phyloP scores from a whole-genome alignment of 2,329 filamentous ascomycete species.

The Aspergillus oerlinghausenensis region DNA sequence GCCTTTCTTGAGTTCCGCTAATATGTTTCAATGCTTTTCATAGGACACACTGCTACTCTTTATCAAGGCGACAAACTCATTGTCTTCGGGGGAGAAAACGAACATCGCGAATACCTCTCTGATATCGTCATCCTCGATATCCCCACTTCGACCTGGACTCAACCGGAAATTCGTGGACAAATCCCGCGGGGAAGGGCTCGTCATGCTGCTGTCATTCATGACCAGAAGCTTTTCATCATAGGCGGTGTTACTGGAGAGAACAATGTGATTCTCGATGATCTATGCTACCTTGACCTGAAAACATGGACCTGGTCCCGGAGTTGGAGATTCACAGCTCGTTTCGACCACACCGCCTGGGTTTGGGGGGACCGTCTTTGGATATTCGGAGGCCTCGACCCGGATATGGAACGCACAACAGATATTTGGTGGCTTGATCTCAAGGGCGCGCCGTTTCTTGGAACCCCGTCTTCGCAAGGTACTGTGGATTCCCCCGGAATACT shows the following conservation, averaged over 20 bases:
- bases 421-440: constrained; percentile 97
- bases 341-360: constrained; percentile 92
- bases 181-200: constrained; percentile 85
- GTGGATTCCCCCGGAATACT: constrained; percentile 38
- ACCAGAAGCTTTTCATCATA: constrained; percentile 93
- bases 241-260: constrained; percentile 94
- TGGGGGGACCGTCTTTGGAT: constrained; percentile 94
- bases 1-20: constrained; percentile 7
- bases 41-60: constrained; percentile 89
- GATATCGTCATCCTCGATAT: constrained; percentile 96
- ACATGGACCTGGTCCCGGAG: constrained; percentile 96
- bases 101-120: constrained; percentile 90
- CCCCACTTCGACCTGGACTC: constrained; percentile 90
- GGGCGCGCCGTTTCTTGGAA: constrained; percentile 78
- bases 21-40: background rate
- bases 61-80: constrained; percentile 94
- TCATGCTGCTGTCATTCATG: constrained; percentile 89
- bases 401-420: constrained; percentile 95
- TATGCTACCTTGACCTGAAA: constrained; percentile 93
- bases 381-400: constrained; percentile 87
- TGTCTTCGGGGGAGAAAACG: constrained; percentile 96
- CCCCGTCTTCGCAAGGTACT: constrained; percentile 56
- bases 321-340: constrained; percentile 92
- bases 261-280: constrained; percentile 88
- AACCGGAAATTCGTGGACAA: constrained; percentile 78